A percentile compares a stretch with the other conserved stretches of the same genome.
These are phyloP conservation scores for Chamaecrista fasciculata DNA, from an alignment of 306 rosid genomes.

Conservation along the genomic window DNA sequence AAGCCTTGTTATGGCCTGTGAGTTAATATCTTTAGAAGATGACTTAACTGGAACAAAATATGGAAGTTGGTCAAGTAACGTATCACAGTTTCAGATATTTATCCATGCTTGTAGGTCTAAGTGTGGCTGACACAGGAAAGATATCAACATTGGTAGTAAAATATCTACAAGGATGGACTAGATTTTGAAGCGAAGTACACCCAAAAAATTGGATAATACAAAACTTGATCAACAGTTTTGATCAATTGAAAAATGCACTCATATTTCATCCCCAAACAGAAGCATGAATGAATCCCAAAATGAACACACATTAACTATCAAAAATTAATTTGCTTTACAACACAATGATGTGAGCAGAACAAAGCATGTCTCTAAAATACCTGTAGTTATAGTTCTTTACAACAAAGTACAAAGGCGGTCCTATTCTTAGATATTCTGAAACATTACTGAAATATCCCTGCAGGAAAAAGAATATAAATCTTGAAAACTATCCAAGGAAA, in stretches of 20 bases:
- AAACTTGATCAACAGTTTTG: neutral
- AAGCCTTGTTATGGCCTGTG: neutral
- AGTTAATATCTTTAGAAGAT: constrained; percentile 2
- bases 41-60: constrained; percentile 1
- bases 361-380: constrained; percentile 38
- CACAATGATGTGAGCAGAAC: constrained; percentile 12
- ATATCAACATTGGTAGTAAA: constrained; percentile 2
- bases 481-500: constrained; percentile 23
- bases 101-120: neutral
- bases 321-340: constrained; percentile 6
- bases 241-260: constrained; percentile 7
- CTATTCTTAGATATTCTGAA: constrained; percentile 87
- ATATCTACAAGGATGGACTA: neutral
- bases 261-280: constrained; percentile 22
- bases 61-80: neutral
- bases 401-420: constrained; percentile 92
- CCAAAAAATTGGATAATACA: neutral
- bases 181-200: constrained; percentile 2
- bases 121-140: constrained; percentile 8
- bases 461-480: constrained; percentile 32
- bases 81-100: constrained; percentile 13
- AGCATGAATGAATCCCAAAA: constrained; percentile 9
- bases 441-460: constrained; percentile 95
- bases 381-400: constrained; percentile 95
- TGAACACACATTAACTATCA: neutral